Conservation (phyloP, 441 rosid genomes). For the Arabidopsis hybrid region DNA sequence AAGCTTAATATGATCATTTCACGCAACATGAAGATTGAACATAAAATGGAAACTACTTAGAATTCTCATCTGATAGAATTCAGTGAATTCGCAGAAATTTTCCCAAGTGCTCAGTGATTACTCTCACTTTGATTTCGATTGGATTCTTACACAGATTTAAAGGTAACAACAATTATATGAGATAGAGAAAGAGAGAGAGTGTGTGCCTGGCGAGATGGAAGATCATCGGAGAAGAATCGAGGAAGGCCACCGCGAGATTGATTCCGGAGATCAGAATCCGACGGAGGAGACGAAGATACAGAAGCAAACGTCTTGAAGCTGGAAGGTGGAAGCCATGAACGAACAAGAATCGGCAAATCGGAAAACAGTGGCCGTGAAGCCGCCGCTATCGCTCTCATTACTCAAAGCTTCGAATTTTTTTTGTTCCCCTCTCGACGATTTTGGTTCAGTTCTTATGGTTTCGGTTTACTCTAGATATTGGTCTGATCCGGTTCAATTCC, state of each 20-base stretch:
- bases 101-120: not conserved
- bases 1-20: not conserved
- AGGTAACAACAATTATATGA: not conserved
- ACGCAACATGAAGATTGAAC: not conserved
- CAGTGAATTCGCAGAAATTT: not conserved
- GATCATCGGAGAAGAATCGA: constrained; percentile 71
- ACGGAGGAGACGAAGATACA: constrained; percentile 17
- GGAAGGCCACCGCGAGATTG: constrained; percentile 82
- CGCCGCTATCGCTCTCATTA: constrained; percentile 51
- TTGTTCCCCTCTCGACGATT: not conserved
- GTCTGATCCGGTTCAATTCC: constrained; percentile 10
- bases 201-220: constrained; percentile 64
- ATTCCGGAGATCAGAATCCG: constrained; percentile 49
- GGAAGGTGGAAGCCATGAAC: constrained; percentile 39
- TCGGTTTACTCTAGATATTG: constrained; percentile 12
- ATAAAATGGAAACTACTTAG: no score
- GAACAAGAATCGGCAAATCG: constrained; percentile 44
- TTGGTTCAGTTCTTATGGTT: constrained; percentile 27
- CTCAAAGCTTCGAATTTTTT: constrained; percentile 2
- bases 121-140: constrained; percentile 7
- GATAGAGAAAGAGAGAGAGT: not conserved
- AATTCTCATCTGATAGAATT: not conserved
- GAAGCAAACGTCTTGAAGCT: constrained; percentile 57
- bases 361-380: constrained; percentile 47
- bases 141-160: not conserved